A percentile compares a stretch with the other conserved stretches of the same genome.
phyloP scores from a whole-genome alignment of 106 monocot genomes.

The Dendrobium officinale region DNA sequence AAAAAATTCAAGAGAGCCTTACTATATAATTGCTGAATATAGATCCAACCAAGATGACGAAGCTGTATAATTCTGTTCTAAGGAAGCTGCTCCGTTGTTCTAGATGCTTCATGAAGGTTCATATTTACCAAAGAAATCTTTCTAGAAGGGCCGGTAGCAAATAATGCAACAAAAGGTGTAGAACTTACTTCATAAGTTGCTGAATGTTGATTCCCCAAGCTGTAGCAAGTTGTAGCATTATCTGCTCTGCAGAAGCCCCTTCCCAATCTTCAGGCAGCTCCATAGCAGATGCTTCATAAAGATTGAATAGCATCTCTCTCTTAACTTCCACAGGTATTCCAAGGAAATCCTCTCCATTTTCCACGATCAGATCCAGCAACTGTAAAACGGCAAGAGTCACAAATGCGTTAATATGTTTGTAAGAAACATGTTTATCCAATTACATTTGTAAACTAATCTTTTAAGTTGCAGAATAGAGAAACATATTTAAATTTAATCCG shows the following conservation, averaged over 20 bases:
- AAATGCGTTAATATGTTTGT: background rate
- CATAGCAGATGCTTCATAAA: conserved; percentile 36
- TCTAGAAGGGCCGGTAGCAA: background rate
- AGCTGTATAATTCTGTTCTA: no score
- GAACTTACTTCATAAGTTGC: conserved; percentile 40
- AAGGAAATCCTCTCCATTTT: conserved; percentile 48
- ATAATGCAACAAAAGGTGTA: background rate
- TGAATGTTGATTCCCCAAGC: conserved; percentile 63
- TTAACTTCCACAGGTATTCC: conserved; percentile 41
- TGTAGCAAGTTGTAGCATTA: conserved; percentile 55
- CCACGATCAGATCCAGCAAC: conserved; percentile 47
- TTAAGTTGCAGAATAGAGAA: no score
- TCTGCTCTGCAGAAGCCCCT: conserved; percentile 42
- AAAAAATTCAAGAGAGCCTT: no score
- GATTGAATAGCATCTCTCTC: conserved; percentile 45
- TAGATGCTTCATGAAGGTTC: no score
- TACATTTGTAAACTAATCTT: background rate
- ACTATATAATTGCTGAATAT: no score
- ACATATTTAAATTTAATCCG: no score
- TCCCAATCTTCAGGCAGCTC: conserved; percentile 72
- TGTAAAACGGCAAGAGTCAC: conserved; percentile 12
- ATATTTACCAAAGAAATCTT: no score
- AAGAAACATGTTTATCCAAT: background rate
- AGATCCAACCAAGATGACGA: no score
- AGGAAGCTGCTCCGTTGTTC: no score